Evolutionary conservation across 352 stramenopile genomes (phyloP).

Genomic region (Phytophthora multivora): DNA sequence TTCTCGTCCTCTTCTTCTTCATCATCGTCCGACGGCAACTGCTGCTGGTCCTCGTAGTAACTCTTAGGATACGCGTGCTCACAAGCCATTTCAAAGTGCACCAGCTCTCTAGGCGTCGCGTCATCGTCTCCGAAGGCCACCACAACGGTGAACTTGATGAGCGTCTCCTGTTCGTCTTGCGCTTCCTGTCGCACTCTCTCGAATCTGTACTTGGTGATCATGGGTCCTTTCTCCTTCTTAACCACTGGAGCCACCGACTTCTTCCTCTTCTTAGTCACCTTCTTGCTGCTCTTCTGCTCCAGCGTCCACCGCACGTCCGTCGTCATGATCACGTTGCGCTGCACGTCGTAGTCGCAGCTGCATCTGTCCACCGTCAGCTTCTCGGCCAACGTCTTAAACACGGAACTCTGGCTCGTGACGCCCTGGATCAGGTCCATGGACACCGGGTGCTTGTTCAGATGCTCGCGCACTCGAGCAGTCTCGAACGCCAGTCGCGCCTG

Average conservation of each 20-base stretch:
- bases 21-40: slow-evolving; percentile 38
- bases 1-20: slow-evolving; percentile 22
- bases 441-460: slow-evolving; percentile 60
- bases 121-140: slow-evolving; percentile 48
- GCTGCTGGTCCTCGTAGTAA: slow-evolving; percentile 71
- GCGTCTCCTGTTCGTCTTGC: slow-evolving; percentile 37
- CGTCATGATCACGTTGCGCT: slow-evolving; percentile 64
- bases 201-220: slow-evolving; percentile 61
- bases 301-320: slow-evolving; percentile 66
- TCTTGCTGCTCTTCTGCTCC: slow-evolving; percentile 28
- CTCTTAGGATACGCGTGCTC: slow-evolving; percentile 65
- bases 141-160: slow-evolving; percentile 51
- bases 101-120: slow-evolving; percentile 45
- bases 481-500: slow-evolving; percentile 73
- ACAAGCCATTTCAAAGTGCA: slow-evolving; percentile 65
- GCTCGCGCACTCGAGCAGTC: slow-evolving; percentile 67
- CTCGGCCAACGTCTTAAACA: slow-evolving; percentile 54
- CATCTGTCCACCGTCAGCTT: slow-evolving; percentile 54
- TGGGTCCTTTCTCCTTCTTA: slow-evolving; percentile 22
- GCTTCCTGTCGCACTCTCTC: slow-evolving; percentile 37
- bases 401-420: slow-evolving; percentile 46
- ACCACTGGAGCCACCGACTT: slow-evolving; percentile 9
- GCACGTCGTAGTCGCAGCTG: slow-evolving; percentile 66
- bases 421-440: slow-evolving; percentile 63
- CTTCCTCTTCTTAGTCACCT: slow-evolving; percentile 52